Evolutionary conservation across 1,284 basidiomycete genomes (phyloP), one percentile per base, ranked within the genome.

Genomic region (Apiotrichum brassicae): DNA sequence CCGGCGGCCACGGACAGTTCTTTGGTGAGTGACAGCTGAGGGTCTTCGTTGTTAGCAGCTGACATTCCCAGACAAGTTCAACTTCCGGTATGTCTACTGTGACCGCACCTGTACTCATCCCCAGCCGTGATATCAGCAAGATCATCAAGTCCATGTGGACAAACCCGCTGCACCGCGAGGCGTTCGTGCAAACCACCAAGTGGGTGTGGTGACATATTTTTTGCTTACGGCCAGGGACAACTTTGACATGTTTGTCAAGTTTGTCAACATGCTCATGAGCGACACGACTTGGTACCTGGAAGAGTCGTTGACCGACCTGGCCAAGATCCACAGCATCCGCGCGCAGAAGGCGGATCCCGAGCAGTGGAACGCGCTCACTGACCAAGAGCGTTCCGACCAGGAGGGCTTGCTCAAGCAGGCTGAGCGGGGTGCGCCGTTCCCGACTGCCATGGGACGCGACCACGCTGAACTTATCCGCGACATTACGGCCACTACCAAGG

Each of bases 261-360:
- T 99, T 71, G 82, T 92, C 74, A 98, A 99, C 73, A 79, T 97
- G 61, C 86, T 98, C 81, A 97, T 98, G 79, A 97, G 97, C 79
- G 95, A 99, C 66, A 92, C 95, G 39, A 98, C 95, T 1, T 98
- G 92, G 73, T 84, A 98, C 54, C 84, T 99, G 76, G 94, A 98
- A 68, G 95, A 99, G 66, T 94, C 92, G 5, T 77, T 98, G 46
- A 85, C 84, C 59, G 87, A 93, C 62, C 78, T 99, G 43, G 78
- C 83, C 6, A 88, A 93, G 68, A 92, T 98, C 58, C 84, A 89
- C 68, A 81, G 80, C 41, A 84, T 97, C 47, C 86, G 97, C 70
- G 75, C 76, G 0, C 85, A 93, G 70, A 92, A 93, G 84, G 82
- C 82, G 35, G 81, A 91, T 67, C 75, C 77, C 35, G 79, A 73